Evolutionary conservation across 2,329 filamentous ascomycete genomes (phyloP).

Genomic region (Aureobasidium sp.): DNA sequence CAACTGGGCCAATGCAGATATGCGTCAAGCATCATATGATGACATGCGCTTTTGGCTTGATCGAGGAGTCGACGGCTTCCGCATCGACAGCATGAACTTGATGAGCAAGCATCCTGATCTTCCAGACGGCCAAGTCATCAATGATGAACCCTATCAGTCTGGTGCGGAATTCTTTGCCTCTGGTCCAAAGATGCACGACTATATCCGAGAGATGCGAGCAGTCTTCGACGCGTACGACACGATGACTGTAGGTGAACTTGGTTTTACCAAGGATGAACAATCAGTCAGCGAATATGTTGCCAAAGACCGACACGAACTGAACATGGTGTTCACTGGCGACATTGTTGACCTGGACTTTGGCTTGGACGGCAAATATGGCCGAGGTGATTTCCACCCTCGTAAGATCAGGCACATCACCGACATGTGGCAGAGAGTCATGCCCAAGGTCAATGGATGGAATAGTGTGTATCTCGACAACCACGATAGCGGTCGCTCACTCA

Average conservation of each 20-base stretch:
- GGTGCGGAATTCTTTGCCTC: slow-evolving; percentile 20
- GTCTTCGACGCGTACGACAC: slow-evolving; percentile 43
- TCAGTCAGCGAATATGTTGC: slow-evolving; percentile 48
- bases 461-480: slow-evolving; percentile 59
- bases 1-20: slow-evolving; percentile 72
- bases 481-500: slow-evolving; percentile 53
- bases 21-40: slow-evolving; percentile 63
- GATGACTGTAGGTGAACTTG: slow-evolving; percentile 47
- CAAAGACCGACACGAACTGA: slow-evolving; percentile 49
- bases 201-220: slow-evolving; percentile 37
- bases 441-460: slow-evolving; percentile 55
- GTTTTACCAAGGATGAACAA: slow-evolving; percentile 36
- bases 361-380: slow-evolving; percentile 40
- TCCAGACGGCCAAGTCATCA: slow-evolving; percentile 20
- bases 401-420: slow-evolving; percentile 46
- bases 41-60: slow-evolving; percentile 67
- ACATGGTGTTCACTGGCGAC: slow-evolving; percentile 68
- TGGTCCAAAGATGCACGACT: slow-evolving; percentile 40
- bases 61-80: slow-evolving; percentile 52
- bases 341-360: slow-evolving; percentile 46
- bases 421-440: slow-evolving; percentile 56
- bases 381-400: slow-evolving; percentile 42
- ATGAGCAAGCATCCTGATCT: slow-evolving; percentile 21
- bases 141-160: slow-evolving; percentile 20
- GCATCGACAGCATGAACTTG: slow-evolving; percentile 26